Conservation (phyloP, 257 asterid species). For the Eustoma russellianum region DNA sequence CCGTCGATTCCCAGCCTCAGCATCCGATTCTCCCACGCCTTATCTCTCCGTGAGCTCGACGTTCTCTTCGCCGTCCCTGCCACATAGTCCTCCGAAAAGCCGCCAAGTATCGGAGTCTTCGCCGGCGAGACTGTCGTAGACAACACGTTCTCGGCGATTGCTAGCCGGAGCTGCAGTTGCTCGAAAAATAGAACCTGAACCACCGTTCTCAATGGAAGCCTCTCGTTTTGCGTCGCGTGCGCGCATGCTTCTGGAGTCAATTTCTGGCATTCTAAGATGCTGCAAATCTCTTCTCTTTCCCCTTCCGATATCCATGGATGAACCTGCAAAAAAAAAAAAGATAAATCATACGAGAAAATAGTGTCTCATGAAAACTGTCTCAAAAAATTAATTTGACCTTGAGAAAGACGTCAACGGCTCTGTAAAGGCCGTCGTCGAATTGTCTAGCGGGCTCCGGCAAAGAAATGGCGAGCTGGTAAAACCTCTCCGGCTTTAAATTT, state of each 20-base stretch:
- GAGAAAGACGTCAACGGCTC: slow-evolving; percentile 80
- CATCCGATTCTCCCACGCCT: slow-evolving; percentile 79
- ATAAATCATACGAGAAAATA: too few species aligned
- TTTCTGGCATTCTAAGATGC: slow-evolving; percentile 76
- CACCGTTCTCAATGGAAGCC: slow-evolving; percentile 84
- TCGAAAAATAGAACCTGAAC: slow-evolving; percentile 89
- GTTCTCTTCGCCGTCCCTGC: slow-evolving; percentile 15
- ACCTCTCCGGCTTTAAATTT: slow-evolving; percentile 57
- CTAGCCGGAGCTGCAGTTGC: slow-evolving; percentile 94
- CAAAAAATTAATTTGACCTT: slow-evolving; percentile 41
- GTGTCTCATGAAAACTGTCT: background rate
- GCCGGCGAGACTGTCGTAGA: slow-evolving; percentile 25
- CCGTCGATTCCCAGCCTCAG: slow-evolving; percentile 64
- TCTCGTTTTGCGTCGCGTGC: slow-evolving; percentile 92
- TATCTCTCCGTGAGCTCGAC: slow-evolving; percentile 39
- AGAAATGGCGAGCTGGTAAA: slow-evolving; percentile 51
- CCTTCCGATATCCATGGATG: slow-evolving; percentile 75
- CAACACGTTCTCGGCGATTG: slow-evolving; percentile 62
- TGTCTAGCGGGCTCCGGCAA: slow-evolving; percentile 66
- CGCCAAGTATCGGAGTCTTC: slow-evolving; percentile 11
- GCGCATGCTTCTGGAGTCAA: slow-evolving; percentile 87
- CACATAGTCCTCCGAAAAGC: slow-evolving; percentile 7
- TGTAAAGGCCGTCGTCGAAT: slow-evolving; percentile 77
- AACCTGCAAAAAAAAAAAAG: slow-evolving; percentile 29
- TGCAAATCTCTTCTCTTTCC: slow-evolving; percentile 71